A percentile compares a stretch with the other conserved stretches of the same genome.
These are phyloP conservation scores for Dalechampia spathulata DNA, from an alignment of 441 rosid species.

Conservation along the genomic window DNA sequence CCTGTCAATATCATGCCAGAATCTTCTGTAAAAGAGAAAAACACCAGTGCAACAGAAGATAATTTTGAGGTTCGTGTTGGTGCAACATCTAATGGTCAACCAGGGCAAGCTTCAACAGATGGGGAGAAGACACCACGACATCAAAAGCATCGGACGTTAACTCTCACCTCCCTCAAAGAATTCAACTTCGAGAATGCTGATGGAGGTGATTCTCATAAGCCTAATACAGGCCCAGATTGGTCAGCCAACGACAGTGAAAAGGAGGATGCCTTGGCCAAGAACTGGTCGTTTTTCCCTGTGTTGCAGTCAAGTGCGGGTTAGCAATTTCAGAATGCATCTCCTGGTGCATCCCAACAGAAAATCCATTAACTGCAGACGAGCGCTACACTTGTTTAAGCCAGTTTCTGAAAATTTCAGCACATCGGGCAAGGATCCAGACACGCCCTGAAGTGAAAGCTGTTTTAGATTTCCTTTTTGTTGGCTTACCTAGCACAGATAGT, in stretches of 20 bases:
- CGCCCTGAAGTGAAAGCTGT: conserved; percentile 28
- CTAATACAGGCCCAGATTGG: conserved; percentile 39
- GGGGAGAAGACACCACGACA: conserved; percentile 24
- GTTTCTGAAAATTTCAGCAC: conserved; percentile 9
- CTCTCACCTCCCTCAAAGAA: conserved; percentile 55
- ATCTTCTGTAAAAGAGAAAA: conserved; percentile 15
- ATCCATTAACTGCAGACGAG: too few relatives aligned
- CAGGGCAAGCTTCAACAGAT: conserved; percentile 26
- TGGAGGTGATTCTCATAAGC: conserved; percentile 38
- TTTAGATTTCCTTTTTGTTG: conserved; percentile 28
- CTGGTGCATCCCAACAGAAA: too few relatives aligned
- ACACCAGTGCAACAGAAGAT: conserved; percentile 11
- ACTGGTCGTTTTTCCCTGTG: conserved; percentile 88
- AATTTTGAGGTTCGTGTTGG: conserved; percentile 12
- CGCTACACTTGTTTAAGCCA: conserved; percentile 10
- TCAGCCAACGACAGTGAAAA: conserved; percentile 43
- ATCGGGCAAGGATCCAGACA: conserved; percentile 7
- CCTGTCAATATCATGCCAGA: conserved; percentile 21
- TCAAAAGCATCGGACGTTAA: conserved; percentile 36
- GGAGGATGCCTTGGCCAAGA: conserved; percentile 23
- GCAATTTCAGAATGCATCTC: conserved; percentile 7
- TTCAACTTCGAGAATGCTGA: conserved; percentile 53
- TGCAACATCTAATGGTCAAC: conserved; percentile 25
- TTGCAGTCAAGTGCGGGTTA: conserved; percentile 50
- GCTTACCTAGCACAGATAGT: conserved; percentile 12